Conservation (phyloP, 805 yeast species). For the Wickerhamomyces chaumierensis region DNA sequence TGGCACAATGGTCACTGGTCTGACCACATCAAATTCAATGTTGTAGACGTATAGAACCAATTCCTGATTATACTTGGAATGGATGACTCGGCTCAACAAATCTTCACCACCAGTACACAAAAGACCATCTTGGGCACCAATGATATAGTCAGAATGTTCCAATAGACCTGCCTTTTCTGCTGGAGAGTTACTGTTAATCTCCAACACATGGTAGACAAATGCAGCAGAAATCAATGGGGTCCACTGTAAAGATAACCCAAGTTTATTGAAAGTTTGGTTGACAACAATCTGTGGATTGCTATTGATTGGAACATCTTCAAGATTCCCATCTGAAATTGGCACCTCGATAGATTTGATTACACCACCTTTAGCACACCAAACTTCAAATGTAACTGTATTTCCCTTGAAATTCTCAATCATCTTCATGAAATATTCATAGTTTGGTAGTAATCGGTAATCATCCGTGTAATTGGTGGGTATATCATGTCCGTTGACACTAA, state of each 20-base stretch:
- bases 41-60: conserved; percentile 69
- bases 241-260: conserved; percentile 69
- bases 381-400: conserved; percentile 38
- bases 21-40: conserved; percentile 71
- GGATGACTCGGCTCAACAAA: conserved; percentile 54
- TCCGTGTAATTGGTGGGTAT: conserved; percentile 26
- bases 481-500: conserved; percentile 70
- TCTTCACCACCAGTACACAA: conserved; percentile 84
- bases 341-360: conserved; percentile 29
- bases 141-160: conserved; percentile 79
- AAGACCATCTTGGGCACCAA: conserved; percentile 81
- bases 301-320: conserved; percentile 18
- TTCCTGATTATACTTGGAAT: conserved; percentile 34
- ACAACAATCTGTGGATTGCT: conserved; percentile 13
- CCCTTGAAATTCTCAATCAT: conserved; percentile 31
- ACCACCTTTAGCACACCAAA: conserved; percentile 89
- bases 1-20: conserved; percentile 79
- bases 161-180: conserved; percentile 75
- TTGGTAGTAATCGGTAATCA: conserved; percentile 26
- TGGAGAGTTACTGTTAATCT: conserved; percentile 65
- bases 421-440: conserved; percentile 30
- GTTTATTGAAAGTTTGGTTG: conserved; percentile 29
- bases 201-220: conserved; percentile 77
- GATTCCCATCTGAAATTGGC: conserved; percentile 20
- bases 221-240: conserved; percentile 67